Evolutionary conservation across 2,329 filamentous ascomycete genomes (phyloP).

Genomic region (Thielaviopsis ethacetica): DNA sequence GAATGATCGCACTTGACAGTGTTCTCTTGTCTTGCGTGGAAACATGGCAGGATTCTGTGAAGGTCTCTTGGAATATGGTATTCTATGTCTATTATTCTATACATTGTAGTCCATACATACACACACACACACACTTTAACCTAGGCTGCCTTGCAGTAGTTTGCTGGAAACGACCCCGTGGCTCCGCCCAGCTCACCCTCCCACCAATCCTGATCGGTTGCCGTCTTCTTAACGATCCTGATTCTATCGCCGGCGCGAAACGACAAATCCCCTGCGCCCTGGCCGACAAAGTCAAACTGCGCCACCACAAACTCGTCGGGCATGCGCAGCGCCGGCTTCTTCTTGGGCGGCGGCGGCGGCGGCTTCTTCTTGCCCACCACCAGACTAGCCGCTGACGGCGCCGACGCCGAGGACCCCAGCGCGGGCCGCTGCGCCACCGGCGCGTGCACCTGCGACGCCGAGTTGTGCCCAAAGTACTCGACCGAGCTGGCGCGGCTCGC

Average conservation of each 20-base stretch:
- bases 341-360: constrained; percentile 29
- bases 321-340: constrained; percentile 50
- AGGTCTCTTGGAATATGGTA: neutral
- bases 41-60: no score
- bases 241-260: constrained; percentile 69
- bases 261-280: constrained; percentile 51
- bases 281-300: constrained; percentile 57
- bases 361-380: constrained; percentile 6
- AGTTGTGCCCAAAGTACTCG: constrained; percentile 10
- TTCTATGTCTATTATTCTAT: neutral
- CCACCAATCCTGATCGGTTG: constrained; percentile 78
- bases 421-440: constrained; percentile 2
- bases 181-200: constrained; percentile 55
- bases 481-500: constrained; percentile 1
- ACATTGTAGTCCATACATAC: neutral
- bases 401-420: neutral
- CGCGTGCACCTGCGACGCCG: constrained; percentile 5
- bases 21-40: no score
- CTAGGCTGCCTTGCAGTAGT: constrained; percentile 46
- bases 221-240: constrained; percentile 60
- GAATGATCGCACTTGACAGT: no score
- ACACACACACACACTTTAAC: neutral
- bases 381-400: neutral
- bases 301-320: constrained; percentile 48
- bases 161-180: constrained; percentile 64